phyloP scores from a whole-genome alignment of 164 flowering plant species.

The Platanus orientalis region DNA sequence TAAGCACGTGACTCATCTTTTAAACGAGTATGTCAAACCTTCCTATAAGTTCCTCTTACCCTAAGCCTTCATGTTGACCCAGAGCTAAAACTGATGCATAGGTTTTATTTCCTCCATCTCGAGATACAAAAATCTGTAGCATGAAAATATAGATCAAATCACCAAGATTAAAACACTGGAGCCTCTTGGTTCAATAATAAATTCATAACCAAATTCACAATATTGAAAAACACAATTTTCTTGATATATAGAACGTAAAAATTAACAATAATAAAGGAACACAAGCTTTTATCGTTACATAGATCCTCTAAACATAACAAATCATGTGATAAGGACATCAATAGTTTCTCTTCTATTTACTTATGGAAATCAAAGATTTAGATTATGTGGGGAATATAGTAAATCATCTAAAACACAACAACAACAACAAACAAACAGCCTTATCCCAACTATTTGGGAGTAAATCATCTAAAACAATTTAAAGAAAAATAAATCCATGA shows the following conservation, averaged over 20 bases:
- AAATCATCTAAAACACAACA: no score
- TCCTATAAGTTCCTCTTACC: conserved; percentile 47
- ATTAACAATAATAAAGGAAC: neutral
- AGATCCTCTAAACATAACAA: neutral
- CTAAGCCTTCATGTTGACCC: conserved; percentile 91
- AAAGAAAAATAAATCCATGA: no score
- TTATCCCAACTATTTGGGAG: no score
- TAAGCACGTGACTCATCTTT: neutral
- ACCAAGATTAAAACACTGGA: neutral
- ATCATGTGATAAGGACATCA: no score
- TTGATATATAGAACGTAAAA: no score
- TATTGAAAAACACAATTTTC: no score
- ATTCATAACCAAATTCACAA: no score
- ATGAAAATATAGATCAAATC: conserved; percentile 4
- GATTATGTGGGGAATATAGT: no score
- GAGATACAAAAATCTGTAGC: conserved; percentile 87
- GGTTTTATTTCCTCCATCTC: conserved; percentile 83
- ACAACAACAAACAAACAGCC: no score
- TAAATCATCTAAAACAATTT: no score
- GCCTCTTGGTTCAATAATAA: neutral
- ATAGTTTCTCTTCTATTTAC: no score
- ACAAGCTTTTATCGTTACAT: neutral
- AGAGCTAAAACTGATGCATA: conserved; percentile 96
- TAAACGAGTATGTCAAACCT: neutral
- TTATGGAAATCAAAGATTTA: no score